Evolutionary conservation across 2,329 filamentous ascomycete species (phyloP).

Genomic region (Periglandula ipomoeae): DNA sequence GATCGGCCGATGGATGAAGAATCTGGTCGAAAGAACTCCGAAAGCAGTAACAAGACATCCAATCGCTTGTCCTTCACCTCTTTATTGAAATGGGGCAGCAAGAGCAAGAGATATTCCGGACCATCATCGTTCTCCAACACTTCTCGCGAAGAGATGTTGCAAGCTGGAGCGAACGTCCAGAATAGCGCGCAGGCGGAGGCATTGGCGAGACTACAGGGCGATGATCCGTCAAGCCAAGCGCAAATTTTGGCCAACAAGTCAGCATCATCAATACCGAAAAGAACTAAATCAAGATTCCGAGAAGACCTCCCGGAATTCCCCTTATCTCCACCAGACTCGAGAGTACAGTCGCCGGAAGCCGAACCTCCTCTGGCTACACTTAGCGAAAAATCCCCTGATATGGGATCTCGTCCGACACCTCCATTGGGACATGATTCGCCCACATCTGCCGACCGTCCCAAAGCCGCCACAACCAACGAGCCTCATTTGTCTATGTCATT

Average conservation of each 20-base stretch:
- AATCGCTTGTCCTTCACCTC: conserved; percentile 53
- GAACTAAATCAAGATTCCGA: conserved; percentile 82
- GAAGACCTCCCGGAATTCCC: conserved; percentile 86
- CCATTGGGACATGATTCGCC: conserved; percentile 34
- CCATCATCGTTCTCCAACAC: conserved; percentile 86
- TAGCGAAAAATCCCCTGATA: conserved; percentile 17
- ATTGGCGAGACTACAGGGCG: conserved; percentile 25
- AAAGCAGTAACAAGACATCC: conserved; percentile 36
- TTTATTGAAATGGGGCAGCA: conserved; percentile 62
- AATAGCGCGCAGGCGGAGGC: conserved; percentile 22
- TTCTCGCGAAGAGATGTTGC: conserved; percentile 72
- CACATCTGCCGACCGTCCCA: conserved; percentile 32
- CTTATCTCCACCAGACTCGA: conserved; percentile 75
- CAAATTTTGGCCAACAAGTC: conserved; percentile 23
- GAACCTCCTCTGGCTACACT: conserved; percentile 31
- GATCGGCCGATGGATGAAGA: conserved; percentile 38
- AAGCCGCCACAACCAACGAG: conserved; percentile 37
- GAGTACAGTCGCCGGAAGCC: conserved; percentile 67
- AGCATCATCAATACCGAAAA: conserved; percentile 50
- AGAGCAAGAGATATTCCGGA: conserved; percentile 45
- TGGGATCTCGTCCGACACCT: conserved; percentile 18
- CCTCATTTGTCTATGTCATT: conserved; percentile 73
- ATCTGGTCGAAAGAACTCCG: conserved; percentile 43
- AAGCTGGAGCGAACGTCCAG: conserved; percentile 19
- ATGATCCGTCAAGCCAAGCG: conserved; percentile 16